Percentiles rank a stretch among this genome's conserved stretches.
These are phyloP conservation scores for Theobroma cacao DNA, from an alignment of 345 rosid genomes.

Conservation along the genomic window DNA sequence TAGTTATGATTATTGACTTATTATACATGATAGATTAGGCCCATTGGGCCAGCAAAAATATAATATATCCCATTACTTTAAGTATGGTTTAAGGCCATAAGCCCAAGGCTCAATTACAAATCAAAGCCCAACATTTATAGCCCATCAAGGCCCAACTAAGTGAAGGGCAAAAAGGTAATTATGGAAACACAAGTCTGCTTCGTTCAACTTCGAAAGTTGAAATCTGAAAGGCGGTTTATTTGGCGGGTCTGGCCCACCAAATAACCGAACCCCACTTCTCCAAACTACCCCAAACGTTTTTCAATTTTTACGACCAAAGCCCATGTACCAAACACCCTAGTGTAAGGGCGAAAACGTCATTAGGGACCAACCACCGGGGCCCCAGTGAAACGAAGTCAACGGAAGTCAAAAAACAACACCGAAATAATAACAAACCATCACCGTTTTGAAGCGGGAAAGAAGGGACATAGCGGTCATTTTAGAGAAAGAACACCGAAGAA, in stretches of 20 bases:
- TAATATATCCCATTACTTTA: not conserved
- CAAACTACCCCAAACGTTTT: not conserved
- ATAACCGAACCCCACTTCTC: conserved; percentile 14
- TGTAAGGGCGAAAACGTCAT: not conserved
- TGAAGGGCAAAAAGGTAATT: conserved; percentile 15
- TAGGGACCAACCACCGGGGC: not conserved
- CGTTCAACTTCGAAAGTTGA: conserved; percentile 10
- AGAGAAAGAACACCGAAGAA: conserved; percentile 31
- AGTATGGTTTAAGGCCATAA: not conserved
- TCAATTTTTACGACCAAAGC: conserved; percentile 8
- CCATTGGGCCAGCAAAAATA: not conserved
- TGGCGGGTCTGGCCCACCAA: conserved; percentile 21
- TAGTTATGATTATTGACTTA: too few relatives aligned
- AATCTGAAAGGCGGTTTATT: conserved; percentile 22
- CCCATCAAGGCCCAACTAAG: not conserved
- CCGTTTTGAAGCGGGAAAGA: not conserved
- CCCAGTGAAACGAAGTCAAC: conserved; percentile 24
- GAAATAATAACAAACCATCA: not conserved
- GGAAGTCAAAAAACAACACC: not conserved
- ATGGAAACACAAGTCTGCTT: not conserved
- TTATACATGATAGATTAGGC: too few relatives aligned
- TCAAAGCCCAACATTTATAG: not conserved
- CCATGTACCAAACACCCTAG: not conserved
- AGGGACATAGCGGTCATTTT: conserved; percentile 30
- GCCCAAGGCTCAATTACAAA: not conserved